Evolutionary conservation across 2,329 filamentous ascomycete species (phyloP).

Genomic region (Hypoxylon rubiginosum): DNA sequence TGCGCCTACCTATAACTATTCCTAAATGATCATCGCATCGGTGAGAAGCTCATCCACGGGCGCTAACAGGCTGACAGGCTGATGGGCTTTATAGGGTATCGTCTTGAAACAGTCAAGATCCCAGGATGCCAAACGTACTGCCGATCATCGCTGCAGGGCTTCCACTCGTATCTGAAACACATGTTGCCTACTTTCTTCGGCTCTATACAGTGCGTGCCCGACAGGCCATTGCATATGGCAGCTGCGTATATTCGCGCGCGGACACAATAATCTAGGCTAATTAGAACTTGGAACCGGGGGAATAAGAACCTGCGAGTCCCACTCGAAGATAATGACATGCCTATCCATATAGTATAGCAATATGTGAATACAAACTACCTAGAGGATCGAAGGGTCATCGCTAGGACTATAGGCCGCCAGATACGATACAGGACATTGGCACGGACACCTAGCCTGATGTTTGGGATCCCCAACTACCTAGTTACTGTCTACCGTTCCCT

Average conservation of each 20-base stretch:
- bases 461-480: not conserved
- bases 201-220: slow-evolving; percentile 6
- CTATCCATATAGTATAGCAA: not conserved
- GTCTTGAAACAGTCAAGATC: slow-evolving; percentile 23
- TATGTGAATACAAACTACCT: not conserved
- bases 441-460: not conserved
- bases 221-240: slow-evolving; percentile 15
- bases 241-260: slow-evolving; percentile 13
- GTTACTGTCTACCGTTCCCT: not conserved
- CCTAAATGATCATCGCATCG: not conserved
- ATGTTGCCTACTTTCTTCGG: slow-evolving; percentile 3
- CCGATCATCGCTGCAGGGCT: slow-evolving; percentile 23
- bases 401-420: not conserved
- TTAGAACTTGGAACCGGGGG: not conserved
- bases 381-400: not conserved
- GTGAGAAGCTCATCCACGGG: slow-evolving; percentile 14
- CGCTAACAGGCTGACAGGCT: not conserved
- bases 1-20: not conserved
- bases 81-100: slow-evolving; percentile 22
- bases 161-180: slow-evolving; percentile 28
- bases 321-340: not conserved
- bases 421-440: not conserved
- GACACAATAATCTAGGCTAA: not conserved
- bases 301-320: not conserved
- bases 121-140: slow-evolving; percentile 8